A percentile compares a stretch with the other conserved stretches of the same genome.
Evolutionary conservation across 768 basidiomycete genomes (phyloP).

Genomic region (Rhizopogon roseolus): DNA sequence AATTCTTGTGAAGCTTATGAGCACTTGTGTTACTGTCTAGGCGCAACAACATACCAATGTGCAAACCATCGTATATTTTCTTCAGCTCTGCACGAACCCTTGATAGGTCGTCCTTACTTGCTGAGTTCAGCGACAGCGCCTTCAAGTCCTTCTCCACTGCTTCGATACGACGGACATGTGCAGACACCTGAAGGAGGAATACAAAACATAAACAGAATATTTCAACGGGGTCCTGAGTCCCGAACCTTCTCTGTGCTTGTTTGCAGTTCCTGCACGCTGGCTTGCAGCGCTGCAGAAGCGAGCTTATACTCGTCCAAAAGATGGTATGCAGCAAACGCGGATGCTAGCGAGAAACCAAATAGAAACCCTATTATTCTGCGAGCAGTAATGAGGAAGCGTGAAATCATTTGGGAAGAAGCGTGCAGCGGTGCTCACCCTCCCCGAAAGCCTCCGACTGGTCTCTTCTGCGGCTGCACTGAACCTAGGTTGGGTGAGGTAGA

Average conservation of each 20-base stretch:
- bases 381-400: neutral
- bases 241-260: conserved; percentile 66
- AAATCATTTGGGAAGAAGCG: neutral
- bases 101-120: conserved; percentile 77
- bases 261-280: conserved; percentile 84
- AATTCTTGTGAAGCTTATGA: conserved; percentile 47
- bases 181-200: conserved; percentile 52
- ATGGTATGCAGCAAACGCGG: conserved; percentile 81
- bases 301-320: conserved; percentile 87
- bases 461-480: conserved; percentile 52
- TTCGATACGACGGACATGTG: conserved; percentile 80
- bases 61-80: conserved; percentile 81
- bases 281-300: conserved; percentile 82
- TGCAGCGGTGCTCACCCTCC: conserved; percentile 44
- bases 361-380: conserved; percentile 77
- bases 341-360: conserved; percentile 87
- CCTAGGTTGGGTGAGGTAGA: conserved; percentile 46
- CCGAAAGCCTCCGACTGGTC: conserved; percentile 70
- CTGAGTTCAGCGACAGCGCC: conserved; percentile 57
- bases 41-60: conserved; percentile 52
- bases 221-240: neutral
- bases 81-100: conserved; percentile 77
- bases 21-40: neutral
- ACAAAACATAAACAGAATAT: neutral
- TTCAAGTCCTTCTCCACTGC: conserved; percentile 88